These are phyloP conservation scores for Verbena officinalis DNA, from an alignment of 257 asterid genomes.

Conservation along the genomic window DNA sequence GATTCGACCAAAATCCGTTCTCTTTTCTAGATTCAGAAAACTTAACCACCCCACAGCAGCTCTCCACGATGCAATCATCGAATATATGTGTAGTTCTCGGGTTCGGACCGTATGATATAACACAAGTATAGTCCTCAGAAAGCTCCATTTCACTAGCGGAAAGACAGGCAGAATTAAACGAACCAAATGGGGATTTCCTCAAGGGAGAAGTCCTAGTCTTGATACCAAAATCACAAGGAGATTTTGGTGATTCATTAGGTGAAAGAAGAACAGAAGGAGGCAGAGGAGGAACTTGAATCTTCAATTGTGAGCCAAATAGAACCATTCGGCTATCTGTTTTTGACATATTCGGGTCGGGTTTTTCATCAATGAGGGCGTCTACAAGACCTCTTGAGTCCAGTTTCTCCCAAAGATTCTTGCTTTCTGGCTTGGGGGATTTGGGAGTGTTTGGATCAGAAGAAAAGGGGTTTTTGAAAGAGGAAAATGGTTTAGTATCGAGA, in stretches of 20 bases:
- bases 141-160: slow-evolving; percentile 81
- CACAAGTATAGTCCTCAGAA: slow-evolving; percentile 92
- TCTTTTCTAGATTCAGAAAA: slow-evolving; percentile 43
- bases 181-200: slow-evolving; percentile 56
- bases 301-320: slow-evolving; percentile 78
- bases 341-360: slow-evolving; percentile 38
- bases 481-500: slow-evolving; percentile 58
- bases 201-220: slow-evolving; percentile 55
- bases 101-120: slow-evolving; percentile 78
- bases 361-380: slow-evolving; percentile 60
- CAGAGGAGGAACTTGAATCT: slow-evolving; percentile 69
- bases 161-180: slow-evolving; percentile 45
- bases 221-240: slow-evolving; percentile 78
- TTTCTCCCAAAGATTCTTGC: slow-evolving; percentile 50
- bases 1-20: slow-evolving; percentile 21
- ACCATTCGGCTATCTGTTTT: slow-evolving; percentile 52
- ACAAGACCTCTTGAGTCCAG: slow-evolving; percentile 50
- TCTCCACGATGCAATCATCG: slow-evolving; percentile 84
- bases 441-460: slow-evolving; percentile 46
- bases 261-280: slow-evolving; percentile 38
- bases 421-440: slow-evolving; percentile 47
- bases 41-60: slow-evolving; percentile 63
- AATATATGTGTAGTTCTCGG: slow-evolving; percentile 84
- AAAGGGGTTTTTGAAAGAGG: slow-evolving; percentile 49
- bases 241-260: slow-evolving; percentile 54